Evolutionary conservation across 1,139 yeast species (phyloP).

Genomic region (Kluyveromyces sp.): DNA sequence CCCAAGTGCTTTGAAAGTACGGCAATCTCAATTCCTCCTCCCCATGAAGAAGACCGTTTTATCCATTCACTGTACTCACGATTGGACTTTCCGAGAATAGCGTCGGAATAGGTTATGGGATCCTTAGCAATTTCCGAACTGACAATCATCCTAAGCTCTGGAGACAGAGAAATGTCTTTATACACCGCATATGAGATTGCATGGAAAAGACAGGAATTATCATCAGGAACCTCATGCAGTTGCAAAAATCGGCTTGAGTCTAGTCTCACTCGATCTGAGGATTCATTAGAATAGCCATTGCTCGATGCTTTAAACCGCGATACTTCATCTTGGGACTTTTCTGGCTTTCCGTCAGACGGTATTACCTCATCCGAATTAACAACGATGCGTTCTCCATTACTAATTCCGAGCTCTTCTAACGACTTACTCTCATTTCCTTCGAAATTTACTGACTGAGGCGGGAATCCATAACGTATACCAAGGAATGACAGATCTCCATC

Average conservation of each 20-base stretch:
- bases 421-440: constrained; percentile 12
- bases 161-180: constrained; percentile 26
- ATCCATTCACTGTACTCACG: constrained; percentile 60
- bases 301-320: background rate
- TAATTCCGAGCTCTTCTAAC: constrained; percentile 40
- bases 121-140: constrained; percentile 37
- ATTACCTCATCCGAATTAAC: constrained; percentile 7
- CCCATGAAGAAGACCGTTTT: constrained; percentile 59
- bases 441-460: constrained; percentile 45
- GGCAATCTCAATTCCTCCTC: constrained; percentile 77
- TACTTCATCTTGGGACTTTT: background rate
- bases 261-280: constrained; percentile 14
- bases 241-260: constrained; percentile 18
- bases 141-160: constrained; percentile 21
- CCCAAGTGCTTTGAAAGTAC: constrained; percentile 52
- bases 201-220: constrained; percentile 73
- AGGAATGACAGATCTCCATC: constrained; percentile 12
- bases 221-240: constrained; percentile 64
- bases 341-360: constrained; percentile 1
- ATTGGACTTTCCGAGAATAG: constrained; percentile 49
- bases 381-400: constrained; percentile 48
- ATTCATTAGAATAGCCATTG: constrained; percentile 7
- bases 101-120: constrained; percentile 46
- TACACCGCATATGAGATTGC: constrained; percentile 53
- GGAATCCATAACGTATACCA: constrained; percentile 49